Evolutionary conservation across 2,329 filamentous ascomycete species (phyloP).

Genomic region (Bipolaris zeicola): DNA sequence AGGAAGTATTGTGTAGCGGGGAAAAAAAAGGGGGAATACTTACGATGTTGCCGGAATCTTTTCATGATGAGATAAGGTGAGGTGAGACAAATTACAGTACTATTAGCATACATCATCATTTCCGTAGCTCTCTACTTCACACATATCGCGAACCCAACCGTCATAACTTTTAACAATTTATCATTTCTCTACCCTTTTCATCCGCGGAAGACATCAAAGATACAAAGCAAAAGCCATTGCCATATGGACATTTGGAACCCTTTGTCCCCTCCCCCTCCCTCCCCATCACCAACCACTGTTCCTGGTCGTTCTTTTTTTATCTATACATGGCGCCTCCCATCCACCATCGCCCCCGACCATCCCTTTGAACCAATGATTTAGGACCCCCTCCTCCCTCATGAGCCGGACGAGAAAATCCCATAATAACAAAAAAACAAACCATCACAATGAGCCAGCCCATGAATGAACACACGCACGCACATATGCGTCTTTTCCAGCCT

Average conservation of each 20-base stretch:
- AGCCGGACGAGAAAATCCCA: background rate
- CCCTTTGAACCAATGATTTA: background rate
- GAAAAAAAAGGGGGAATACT: too few relatives aligned
- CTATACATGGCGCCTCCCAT: slow-evolving; percentile 10
- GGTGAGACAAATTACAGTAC: too few relatives aligned
- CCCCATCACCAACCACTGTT: background rate
- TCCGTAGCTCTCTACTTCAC: too few relatives aligned
- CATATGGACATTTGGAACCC: too few relatives aligned
- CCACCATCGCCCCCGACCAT: background rate
- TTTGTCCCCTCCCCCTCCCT: background rate
- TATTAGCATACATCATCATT: too few relatives aligned
- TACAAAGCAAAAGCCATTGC: slow-evolving; percentile 1
- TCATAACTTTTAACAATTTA: slow-evolving; percentile 10
- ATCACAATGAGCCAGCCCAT: slow-evolving; percentile 22
- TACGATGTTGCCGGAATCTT: too few relatives aligned
- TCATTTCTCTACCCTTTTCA: slow-evolving; percentile 11
- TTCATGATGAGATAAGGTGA: too few relatives aligned
- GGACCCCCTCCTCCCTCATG: too few relatives aligned
- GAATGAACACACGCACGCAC: background rate
- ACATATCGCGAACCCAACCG: too few relatives aligned
- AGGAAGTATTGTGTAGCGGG: too few relatives aligned
- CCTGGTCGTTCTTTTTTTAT: slow-evolving; percentile 7
- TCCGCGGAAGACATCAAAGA: slow-evolving; percentile 2
- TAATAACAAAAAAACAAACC: slow-evolving; percentile 3
- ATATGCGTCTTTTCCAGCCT: slow-evolving; percentile 1